Evolutionary conservation across 2,329 filamentous ascomycete genomes (phyloP).

Genomic region (Microdochium trichocladiopsis): DNA sequence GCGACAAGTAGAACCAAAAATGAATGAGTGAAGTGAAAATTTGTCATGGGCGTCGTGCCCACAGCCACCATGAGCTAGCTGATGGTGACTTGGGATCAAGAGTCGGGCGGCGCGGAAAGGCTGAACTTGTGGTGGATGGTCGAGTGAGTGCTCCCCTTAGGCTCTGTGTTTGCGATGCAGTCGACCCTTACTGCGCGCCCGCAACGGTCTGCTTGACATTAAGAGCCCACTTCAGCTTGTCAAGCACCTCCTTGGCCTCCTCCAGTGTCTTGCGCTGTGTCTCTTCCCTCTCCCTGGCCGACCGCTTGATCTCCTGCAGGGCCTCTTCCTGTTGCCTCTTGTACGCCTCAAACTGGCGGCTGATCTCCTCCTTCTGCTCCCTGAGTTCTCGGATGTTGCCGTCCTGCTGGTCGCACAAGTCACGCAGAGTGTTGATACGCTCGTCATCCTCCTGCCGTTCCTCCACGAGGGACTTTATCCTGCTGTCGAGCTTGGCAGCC

Average conservation of each 20-base stretch:
- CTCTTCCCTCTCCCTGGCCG: slow-evolving; percentile 49
- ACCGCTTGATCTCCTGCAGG: slow-evolving; percentile 50
- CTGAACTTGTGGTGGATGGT: no score
- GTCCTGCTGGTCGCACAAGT: slow-evolving; percentile 68
- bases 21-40: background rate
- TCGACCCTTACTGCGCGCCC: slow-evolving; percentile 40
- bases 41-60: background rate
- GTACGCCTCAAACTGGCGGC: slow-evolving; percentile 54
- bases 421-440: slow-evolving; percentile 56
- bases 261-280: slow-evolving; percentile 53
- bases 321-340: slow-evolving; percentile 56
- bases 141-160: background rate
- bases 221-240: slow-evolving; percentile 68
- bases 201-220: slow-evolving; percentile 56
- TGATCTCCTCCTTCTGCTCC: slow-evolving; percentile 56
- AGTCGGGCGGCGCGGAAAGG: no score
- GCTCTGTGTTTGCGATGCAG: background rate
- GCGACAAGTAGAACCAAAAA: background rate
- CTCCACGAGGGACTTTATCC: slow-evolving; percentile 47
- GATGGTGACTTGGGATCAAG: no score
- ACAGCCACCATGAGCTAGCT: no score
- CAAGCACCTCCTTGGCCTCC: slow-evolving; percentile 55
- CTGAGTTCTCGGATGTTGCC: slow-evolving; percentile 55
- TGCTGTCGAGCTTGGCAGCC: slow-evolving; percentile 38
- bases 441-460: slow-evolving; percentile 54